Base-by-base conservation (phyloP, 306 rosid species). In the Hippophae gyantsensis region DNA sequence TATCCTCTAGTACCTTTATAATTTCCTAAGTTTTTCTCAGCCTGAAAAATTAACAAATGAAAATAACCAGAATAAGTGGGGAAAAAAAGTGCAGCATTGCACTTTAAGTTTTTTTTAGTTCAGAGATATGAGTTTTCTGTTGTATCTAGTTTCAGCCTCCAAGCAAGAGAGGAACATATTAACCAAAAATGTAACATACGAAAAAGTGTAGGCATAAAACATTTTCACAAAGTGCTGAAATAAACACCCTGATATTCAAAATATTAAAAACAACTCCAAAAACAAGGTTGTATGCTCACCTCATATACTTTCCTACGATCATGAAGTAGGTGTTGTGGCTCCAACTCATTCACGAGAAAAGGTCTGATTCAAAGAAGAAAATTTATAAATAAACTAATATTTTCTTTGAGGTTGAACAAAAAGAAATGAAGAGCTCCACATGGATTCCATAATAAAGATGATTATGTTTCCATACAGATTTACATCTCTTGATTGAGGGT, bases 261-360 rank as follows among this genome's bases (percentile, higher is more conserved):
- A 47, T 47, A 3, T 47, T 9, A 47, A 10, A 9, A 47, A 13
- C 50, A 47, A 47, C 48, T 40, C 54, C 18, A 60, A 56, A 41
- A 53, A 57, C 14, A 57, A 59, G 10, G 5, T 56, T 44, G 63
- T 51, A 25, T 32, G 18, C 75, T 54, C 84, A 92, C 99, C 93
- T 92, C 83, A 54, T 92, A 92, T 45, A 92, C 99, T 80, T 88
- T 79, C 74, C 95, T 80, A 42, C 99, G 78, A 69, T 92, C 99
- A 67, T 92, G 99, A 74, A 92, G 99, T 73, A 92, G 99, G 78
- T 92, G 78, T 52, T 92, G 99, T 8, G 86, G 96, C 73, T 86
- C 99, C 78, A 92, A 65, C 63, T 92, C 95, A 62, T 92, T 92
- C 54, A 92, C 83, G 23, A 92, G 76, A 69, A 85, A 92, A 54